Conservation (phyloP, 108 stramenopile genomes). For the Nitzschia palea region DNA sequence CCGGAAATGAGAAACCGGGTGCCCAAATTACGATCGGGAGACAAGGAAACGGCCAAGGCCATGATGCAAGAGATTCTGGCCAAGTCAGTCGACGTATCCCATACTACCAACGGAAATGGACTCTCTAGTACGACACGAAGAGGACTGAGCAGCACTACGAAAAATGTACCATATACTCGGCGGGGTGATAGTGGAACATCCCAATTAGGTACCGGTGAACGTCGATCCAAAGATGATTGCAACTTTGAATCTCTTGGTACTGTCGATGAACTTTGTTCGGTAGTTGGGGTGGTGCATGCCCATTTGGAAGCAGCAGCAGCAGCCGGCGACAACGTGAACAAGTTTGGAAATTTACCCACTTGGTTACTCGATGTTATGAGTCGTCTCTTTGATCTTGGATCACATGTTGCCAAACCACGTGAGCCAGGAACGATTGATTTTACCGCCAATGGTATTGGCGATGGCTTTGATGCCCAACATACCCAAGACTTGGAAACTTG, state of each 20-base stretch:
- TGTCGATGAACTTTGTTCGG: constrained; percentile 82
- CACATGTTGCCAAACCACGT: constrained; percentile 71
- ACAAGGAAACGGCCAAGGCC: constrained; percentile 32
- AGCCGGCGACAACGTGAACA: constrained; percentile 5
- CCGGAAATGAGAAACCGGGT: neutral
- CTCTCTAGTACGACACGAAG: neutral
- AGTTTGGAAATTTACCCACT: constrained; percentile 56
- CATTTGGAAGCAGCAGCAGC: constrained; percentile 9
- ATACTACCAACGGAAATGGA: neutral
- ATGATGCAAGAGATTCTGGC: constrained; percentile 35
- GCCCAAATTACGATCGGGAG: constrained; percentile 53
- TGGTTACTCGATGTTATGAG: constrained; percentile 78
- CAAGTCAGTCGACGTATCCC: neutral
- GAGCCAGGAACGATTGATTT: constrained; percentile 16
- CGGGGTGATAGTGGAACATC: constrained; percentile 73
- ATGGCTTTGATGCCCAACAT: constrained; percentile 58
- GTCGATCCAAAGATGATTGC: constrained; percentile 68
- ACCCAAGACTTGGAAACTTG: constrained; percentile 71
- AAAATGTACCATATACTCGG: constrained; percentile 89
- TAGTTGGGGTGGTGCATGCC: constrained; percentile 78
- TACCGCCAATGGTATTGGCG: constrained; percentile 52
- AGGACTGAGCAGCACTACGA: constrained; percentile 11
- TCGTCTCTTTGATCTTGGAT: constrained; percentile 83
- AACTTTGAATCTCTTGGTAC: constrained; percentile 84
- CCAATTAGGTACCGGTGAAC: constrained; percentile 73